A percentile compares a stretch with the other conserved stretches of the same genome.
Conservation (phyloP, 2,329 filamentous ascomycete genomes). For the Aspergillus sergii region DNA sequence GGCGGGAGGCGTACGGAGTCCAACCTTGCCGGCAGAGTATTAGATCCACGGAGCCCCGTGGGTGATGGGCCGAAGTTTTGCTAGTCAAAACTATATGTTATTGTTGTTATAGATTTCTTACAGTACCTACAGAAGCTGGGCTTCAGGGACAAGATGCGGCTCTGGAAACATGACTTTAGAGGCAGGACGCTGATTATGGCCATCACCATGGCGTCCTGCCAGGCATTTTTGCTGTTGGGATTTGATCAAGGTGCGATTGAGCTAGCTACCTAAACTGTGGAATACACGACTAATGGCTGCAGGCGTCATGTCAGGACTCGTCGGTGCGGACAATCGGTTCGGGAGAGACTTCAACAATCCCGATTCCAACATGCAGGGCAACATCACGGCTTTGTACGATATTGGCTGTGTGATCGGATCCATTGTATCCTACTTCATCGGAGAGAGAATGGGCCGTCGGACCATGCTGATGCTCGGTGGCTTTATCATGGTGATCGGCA, state of each 20-base stretch:
- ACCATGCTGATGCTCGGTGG: conserved; percentile 47
- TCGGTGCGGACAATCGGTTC: conserved; percentile 47
- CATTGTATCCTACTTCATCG: conserved; percentile 39
- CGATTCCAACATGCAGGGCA: conserved; percentile 43
- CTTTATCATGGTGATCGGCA: conserved; percentile 36
- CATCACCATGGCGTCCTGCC: conserved; percentile 43
- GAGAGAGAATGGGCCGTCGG: conserved; percentile 48
- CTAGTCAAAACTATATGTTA: neutral
- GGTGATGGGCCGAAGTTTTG: neutral
- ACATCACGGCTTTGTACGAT: conserved; percentile 31
- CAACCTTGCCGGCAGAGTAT: neutral
- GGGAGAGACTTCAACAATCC: conserved; percentile 43
- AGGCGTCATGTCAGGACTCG: conserved; percentile 42
- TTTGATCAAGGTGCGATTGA: conserved; percentile 50
- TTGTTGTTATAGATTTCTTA: neutral
- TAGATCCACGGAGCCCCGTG: neutral
- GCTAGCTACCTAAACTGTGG: too few relatives aligned
- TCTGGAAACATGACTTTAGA: conserved; percentile 26
- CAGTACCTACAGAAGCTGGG: neutral
- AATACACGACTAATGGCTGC: neutral
- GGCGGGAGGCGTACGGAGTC: neutral
- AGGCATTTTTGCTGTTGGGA: conserved; percentile 43
- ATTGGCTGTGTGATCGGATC: conserved; percentile 39
- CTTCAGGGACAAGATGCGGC: conserved; percentile 15
- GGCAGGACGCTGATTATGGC: conserved; percentile 23